Percentiles rank a stretch among this genome's conserved stretches.
phyloP scores from a whole-genome alignment of 179 eudicot species.

The Gypsophila paniculata region DNA sequence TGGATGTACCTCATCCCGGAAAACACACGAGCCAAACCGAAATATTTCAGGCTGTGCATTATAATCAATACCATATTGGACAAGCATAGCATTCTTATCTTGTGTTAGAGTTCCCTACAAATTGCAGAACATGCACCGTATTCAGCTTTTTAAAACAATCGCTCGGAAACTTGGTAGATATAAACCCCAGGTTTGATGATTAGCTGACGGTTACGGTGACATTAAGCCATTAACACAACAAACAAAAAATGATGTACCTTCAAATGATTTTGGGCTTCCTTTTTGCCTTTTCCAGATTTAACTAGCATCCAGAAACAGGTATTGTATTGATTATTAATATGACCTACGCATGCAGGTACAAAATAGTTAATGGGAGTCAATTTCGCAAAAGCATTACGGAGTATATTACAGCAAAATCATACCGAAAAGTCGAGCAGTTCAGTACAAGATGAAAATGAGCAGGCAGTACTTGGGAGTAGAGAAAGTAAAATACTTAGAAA shows the following conservation, averaged over 20 bases:
- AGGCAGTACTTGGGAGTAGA: not conserved
- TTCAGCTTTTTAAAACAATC: constrained; percentile 7
- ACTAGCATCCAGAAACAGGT: constrained; percentile 97
- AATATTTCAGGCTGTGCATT: constrained; percentile 56
- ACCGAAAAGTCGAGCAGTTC: constrained; percentile 1
- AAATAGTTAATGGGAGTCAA: not conserved
- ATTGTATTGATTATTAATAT: constrained; percentile 93
- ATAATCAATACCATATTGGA: constrained; percentile 50
- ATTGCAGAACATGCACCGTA: constrained; percentile 2
- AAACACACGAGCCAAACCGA: constrained; percentile 76
- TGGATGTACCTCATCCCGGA: constrained; percentile 47
- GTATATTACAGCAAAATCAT: not conserved
- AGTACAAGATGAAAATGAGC: constrained; percentile 4
- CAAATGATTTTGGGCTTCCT: constrained; percentile 57
- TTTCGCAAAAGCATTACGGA: not conserved
- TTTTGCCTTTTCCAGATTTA: constrained; percentile 70
- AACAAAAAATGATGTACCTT: constrained; percentile 44
- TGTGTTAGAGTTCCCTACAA: constrained; percentile 70
- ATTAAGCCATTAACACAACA: not conserved
- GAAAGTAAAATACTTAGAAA: not conserved
- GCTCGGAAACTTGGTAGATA: not conserved
- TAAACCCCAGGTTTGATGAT: not conserved
- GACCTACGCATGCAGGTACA: constrained; percentile 47
- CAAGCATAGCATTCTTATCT: constrained; percentile 67
- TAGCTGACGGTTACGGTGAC: not conserved